A percentile compares a stretch with the other conserved stretches of the same genome.
phyloP scores from a whole-genome alignment of 331 rosid species.

The Cydonia oblonga region DNA sequence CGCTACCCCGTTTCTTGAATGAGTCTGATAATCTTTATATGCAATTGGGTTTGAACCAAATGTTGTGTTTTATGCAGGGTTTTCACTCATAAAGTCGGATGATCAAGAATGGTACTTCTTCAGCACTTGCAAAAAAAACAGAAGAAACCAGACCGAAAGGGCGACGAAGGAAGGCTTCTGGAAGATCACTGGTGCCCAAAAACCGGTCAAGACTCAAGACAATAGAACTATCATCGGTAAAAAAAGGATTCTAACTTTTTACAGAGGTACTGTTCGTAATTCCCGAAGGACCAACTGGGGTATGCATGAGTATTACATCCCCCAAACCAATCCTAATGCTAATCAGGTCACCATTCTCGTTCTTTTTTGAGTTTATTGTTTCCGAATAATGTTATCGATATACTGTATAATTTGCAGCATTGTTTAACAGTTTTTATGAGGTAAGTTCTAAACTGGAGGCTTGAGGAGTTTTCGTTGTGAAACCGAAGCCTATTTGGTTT shows the following conservation, averaged over 20 bases:
- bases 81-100: constrained; percentile 15
- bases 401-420: no score
- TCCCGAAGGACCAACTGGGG: constrained; percentile 41
- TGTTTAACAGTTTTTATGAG: no score
- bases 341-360: constrained; percentile 17
- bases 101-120: constrained; percentile 50
- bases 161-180: constrained; percentile 39
- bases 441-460: no score
- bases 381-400: not conserved
- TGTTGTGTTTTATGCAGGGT: constrained; percentile 7
- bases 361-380: not conserved
- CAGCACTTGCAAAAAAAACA: constrained; percentile 24
- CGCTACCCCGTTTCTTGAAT: not conserved
- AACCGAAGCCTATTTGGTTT: not conserved
- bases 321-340: not conserved
- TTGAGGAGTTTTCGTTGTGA: not conserved
- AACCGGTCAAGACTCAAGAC: constrained; percentile 11
- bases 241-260: constrained; percentile 52
- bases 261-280: constrained; percentile 13
- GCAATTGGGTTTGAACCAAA: not conserved
- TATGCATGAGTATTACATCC: constrained; percentile 50
- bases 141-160: constrained; percentile 19
- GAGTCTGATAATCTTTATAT: not conserved
- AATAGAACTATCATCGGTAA: constrained; percentile 30
- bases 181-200: constrained; percentile 69